Evolutionary conservation across 1,284 basidiomycete species (phyloP).

Genomic region (Marasmius oreades): DNA sequence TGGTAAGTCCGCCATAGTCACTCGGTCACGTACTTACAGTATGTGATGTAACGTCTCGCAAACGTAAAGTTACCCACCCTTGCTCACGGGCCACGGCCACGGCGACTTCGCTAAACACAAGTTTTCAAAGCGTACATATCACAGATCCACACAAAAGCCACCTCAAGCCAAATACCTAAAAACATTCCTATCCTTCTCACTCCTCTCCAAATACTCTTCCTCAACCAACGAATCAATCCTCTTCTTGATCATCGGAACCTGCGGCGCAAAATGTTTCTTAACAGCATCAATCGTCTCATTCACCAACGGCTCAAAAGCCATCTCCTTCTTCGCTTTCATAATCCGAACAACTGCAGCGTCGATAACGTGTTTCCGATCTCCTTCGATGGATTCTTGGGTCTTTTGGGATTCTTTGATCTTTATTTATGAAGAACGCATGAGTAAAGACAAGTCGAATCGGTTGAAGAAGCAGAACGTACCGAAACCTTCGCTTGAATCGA

Average conservation of each 20-base stretch:
- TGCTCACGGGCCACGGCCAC: too few species aligned
- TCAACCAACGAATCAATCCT: slow-evolving; percentile 82
- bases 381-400: slow-evolving; percentile 82
- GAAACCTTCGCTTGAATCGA: slow-evolving; percentile 94
- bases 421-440: not conserved
- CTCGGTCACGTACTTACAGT: too few species aligned
- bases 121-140: not conserved
- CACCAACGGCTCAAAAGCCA: slow-evolving; percentile 75
- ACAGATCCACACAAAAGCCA: not conserved
- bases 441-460: not conserved
- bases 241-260: slow-evolving; percentile 78
- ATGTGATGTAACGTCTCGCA: too few species aligned
- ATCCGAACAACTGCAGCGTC: slow-evolving; percentile 94
- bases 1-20: too few species aligned
- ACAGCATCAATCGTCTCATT: slow-evolving; percentile 78
- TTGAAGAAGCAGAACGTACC: slow-evolving; percentile 38
- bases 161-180: slow-evolving; percentile 76
- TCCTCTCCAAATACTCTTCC: slow-evolving; percentile 80
- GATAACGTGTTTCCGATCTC: slow-evolving; percentile 82
- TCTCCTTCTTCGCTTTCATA: slow-evolving; percentile 89
- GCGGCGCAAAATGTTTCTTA: slow-evolving; percentile 72
- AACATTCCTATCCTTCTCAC: slow-evolving; percentile 64
- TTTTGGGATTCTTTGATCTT: slow-evolving; percentile 84
- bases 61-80: too few species aligned
- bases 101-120: too few species aligned